A percentile compares a stretch with the other conserved stretches of the same genome.
Conservation (phyloP, 768 basidiomycete species). For the Leucocoprinus birnbaumii region DNA sequence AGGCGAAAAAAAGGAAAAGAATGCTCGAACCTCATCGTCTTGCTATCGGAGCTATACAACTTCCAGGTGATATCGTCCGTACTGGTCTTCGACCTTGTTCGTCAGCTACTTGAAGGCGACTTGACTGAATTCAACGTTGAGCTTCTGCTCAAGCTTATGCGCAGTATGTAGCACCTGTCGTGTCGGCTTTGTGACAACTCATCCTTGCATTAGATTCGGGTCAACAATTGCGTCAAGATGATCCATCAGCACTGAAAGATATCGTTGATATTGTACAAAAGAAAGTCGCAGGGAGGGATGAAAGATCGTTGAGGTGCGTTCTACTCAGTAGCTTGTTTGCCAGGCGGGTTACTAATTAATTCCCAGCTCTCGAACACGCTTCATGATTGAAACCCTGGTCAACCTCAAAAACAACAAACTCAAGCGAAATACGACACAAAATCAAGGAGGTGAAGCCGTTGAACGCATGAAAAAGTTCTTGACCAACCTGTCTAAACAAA, state of each 20-base stretch:
- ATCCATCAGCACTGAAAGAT: conserved; percentile 89
- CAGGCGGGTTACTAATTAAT: neutral
- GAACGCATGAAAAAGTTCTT: conserved; percentile 90
- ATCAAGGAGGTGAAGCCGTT: conserved; percentile 72
- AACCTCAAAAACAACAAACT: conserved; percentile 92
- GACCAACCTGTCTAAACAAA: conserved; percentile 68
- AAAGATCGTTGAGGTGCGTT: conserved; percentile 44
- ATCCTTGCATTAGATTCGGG: conserved; percentile 71
- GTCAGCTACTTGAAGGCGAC: conserved; percentile 59
- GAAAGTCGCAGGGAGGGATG: conserved; percentile 54
- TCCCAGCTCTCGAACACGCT: conserved; percentile 80
- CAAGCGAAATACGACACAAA: conserved; percentile 60
- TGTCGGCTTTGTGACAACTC: neutral
- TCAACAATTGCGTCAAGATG: conserved; percentile 85
- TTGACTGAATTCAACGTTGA: conserved; percentile 84
- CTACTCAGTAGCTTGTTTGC: neutral
- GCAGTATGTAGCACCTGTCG: conserved; percentile 48
- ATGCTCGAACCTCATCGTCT: conserved; percentile 80
- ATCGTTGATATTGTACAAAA: conserved; percentile 81
- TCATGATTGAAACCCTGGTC: conserved; percentile 92
- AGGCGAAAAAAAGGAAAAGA: conserved; percentile 71
- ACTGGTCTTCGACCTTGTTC: conserved; percentile 89
- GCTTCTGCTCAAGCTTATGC: conserved; percentile 77
- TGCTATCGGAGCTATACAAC: conserved; percentile 93
- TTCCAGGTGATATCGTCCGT: conserved; percentile 89